Conservation (phyloP, 2,329 filamentous ascomycete species). For the Xylariaceae sp. region DNA sequence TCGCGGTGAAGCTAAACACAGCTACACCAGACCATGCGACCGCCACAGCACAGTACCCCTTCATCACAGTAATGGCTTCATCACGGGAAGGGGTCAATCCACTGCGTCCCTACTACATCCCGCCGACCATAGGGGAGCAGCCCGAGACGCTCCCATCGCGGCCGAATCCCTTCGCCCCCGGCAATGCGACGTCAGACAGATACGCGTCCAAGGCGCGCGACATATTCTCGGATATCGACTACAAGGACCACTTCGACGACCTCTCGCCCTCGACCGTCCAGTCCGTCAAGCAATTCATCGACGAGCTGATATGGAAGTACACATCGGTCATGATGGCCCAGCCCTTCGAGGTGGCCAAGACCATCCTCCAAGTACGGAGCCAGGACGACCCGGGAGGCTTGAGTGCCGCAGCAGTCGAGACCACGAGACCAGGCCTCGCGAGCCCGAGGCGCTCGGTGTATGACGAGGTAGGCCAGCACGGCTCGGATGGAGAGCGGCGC, state of each 20-base stretch:
- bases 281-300: constrained; percentile 67
- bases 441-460: constrained; percentile 29
- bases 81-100: constrained; percentile 48
- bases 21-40: too few species aligned
- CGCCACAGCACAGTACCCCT: too few species aligned
- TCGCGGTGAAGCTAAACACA: too few species aligned
- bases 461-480: constrained; percentile 26
- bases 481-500: too few species aligned
- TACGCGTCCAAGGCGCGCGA: constrained; percentile 67
- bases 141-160: constrained; percentile 27
- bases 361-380: constrained; percentile 69
- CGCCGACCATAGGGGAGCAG: constrained; percentile 57
- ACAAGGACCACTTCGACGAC: constrained; percentile 77
- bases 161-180: constrained; percentile 38
- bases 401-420: constrained; percentile 20
- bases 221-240: constrained; percentile 84
- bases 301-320: constrained; percentile 89
- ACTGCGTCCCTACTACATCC: constrained; percentile 53
- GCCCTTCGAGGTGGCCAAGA: constrained; percentile 96
- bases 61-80: too few species aligned
- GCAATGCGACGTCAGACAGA: constrained; percentile 30
- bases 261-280: constrained; percentile 67
- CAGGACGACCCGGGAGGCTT: constrained; percentile 42
- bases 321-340: constrained; percentile 81
- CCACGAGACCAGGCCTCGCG: constrained; percentile 22